Evolutionary conservation across 2,329 filamentous ascomycete species (phyloP).

Genomic region (Venturia effusa): DNA sequence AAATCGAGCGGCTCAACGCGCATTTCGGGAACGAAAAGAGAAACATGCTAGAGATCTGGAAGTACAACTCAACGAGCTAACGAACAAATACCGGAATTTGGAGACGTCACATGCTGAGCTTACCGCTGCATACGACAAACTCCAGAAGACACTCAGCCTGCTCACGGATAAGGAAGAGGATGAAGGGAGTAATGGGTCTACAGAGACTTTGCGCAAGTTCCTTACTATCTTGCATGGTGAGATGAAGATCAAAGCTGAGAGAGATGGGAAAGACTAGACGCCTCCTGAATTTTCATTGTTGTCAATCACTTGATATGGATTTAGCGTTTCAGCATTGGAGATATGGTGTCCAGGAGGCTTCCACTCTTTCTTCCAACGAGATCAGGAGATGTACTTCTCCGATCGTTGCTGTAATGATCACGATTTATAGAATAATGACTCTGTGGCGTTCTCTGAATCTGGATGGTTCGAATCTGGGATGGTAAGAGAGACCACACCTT

Average conservation of each 20-base stretch:
- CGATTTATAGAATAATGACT: not conserved
- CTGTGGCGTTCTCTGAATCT: not conserved
- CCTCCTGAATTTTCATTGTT: not conserved
- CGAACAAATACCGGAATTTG: slow-evolving; percentile 45
- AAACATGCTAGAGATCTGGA: slow-evolving; percentile 56
- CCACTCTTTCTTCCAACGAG: not conserved
- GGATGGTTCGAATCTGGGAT: not conserved
- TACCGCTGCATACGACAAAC: slow-evolving; percentile 28
- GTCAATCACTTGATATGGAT: not conserved
- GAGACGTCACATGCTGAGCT: slow-evolving; percentile 40
- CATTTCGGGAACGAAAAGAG: slow-evolving; percentile 52
- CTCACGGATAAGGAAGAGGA: slow-evolving; percentile 24
- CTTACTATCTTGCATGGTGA: slow-evolving; percentile 29
- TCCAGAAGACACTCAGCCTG: slow-evolving; percentile 28
- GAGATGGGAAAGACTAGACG: not conserved
- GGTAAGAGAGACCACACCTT: not conserved
- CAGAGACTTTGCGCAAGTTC: slow-evolving; percentile 26
- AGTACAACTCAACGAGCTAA: slow-evolving; percentile 41
- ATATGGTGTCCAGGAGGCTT: not conserved
- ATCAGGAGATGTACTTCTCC: not conserved
- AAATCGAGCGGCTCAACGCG: slow-evolving; percentile 50
- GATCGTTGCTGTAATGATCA: not conserved
- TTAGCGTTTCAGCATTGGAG: not conserved
- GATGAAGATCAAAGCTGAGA: slow-evolving; percentile 18
- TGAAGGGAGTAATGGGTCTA: slow-evolving; percentile 21